Conservation (phyloP, 1,284 basidiomycete genomes). For the Puccinia horiana region DNA sequence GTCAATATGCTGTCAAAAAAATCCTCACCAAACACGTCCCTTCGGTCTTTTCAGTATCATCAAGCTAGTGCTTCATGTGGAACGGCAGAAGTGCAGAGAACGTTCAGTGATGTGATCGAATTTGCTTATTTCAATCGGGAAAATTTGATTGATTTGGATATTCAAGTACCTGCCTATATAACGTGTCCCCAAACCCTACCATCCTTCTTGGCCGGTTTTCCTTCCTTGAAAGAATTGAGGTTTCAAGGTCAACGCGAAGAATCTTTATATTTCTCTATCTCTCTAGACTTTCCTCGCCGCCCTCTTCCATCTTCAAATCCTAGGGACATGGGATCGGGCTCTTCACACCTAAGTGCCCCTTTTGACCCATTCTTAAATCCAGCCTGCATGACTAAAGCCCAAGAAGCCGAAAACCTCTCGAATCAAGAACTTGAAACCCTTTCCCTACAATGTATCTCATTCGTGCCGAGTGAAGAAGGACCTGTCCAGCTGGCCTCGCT, state of each 20-base stretch:
- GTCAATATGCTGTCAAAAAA: background rate
- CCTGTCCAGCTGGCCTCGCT: background rate
- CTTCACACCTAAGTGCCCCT: background rate
- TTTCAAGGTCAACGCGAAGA: background rate
- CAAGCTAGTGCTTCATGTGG: background rate
- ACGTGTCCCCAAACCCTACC: background rate
- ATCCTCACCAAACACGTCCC: background rate
- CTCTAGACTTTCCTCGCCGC: background rate
- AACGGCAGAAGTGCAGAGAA: background rate
- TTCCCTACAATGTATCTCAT: background rate
- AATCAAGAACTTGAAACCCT: constrained; percentile 11
- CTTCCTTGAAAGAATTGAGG: background rate
- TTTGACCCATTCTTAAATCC: background rate
- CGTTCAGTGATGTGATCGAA: constrained; percentile 11
- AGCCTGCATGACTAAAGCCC: background rate
- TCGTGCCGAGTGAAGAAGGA: background rate
- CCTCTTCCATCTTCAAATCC: background rate
- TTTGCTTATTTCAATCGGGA: constrained; percentile 7
- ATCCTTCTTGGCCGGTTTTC: constrained; percentile 16
- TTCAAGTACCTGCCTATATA: background rate
- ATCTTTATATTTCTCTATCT: background rate
- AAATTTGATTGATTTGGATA: background rate
- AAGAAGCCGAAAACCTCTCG: background rate
- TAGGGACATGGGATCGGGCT: background rate
- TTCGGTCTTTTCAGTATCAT: constrained; percentile 14